Base-by-base conservation (phyloP, 306 rosid genomes). In the Ochetophila trinervis region DNA sequence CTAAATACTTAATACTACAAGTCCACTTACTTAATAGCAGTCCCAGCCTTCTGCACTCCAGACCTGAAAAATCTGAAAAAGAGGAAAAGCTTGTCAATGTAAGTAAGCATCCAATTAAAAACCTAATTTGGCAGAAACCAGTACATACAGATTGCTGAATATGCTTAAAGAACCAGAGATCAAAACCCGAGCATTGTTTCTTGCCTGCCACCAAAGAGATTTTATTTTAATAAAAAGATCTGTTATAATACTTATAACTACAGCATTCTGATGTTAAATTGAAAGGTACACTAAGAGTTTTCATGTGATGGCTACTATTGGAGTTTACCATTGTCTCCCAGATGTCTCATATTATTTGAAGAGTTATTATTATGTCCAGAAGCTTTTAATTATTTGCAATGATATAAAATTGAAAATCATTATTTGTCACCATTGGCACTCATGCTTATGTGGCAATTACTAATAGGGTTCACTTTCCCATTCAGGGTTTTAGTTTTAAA, bases 131-230 rank as follows among this genome's bases (percentile, higher is more conserved):
- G 48, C 10, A 62, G n/a, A 21, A 54, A 70, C 45, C 3, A 57
- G 42, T 66, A 35, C 91, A 19, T 84, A 89, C 99, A 91, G 72
- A 64, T 90, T 87, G 70, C 97, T 84, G 79, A 93, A 93, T 81
- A 90, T 57, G 70, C 86, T 88, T 64, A 90, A 75, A 23, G 99
- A 93, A 60, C 99, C 97, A 67, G 99, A 86, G 61, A 93, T 83
- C 81, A 93, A 76, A 76, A 93, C 74, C 76, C 99, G 88, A 35
- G 99, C 99, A 86, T 86, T 86, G 80, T 93, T 93, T 81, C 97
- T 90, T n/a, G 99, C 99, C 99, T 93, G 75, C 60, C 52, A 73
- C 40, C 49, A 27, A 67, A 63, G 52, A 5, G 32, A 27, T 27
- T 27, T 27, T 27, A 27, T 13, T 9, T 5, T 7, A 49, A 22